Percentiles rank a stretch among this genome's conserved stretches.
phyloP scores from a whole-genome alignment of 2,329 filamentous ascomycete species.

The Claviceps arundinis region DNA sequence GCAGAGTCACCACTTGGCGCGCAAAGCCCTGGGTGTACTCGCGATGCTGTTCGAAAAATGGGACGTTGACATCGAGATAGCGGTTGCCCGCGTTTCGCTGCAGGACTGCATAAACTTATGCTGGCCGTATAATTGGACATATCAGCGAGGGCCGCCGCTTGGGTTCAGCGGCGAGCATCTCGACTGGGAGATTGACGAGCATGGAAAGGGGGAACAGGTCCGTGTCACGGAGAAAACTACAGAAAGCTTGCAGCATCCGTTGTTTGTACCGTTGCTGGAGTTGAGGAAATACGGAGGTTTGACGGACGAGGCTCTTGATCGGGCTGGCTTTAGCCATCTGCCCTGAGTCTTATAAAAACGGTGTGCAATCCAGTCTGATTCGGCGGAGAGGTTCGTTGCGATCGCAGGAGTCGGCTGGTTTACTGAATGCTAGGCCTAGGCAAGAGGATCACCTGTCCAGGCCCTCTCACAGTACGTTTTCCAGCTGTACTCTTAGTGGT shows the following conservation, averaged over 20 bases:
- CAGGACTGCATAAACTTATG: conserved; percentile 17
- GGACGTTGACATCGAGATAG: conserved; percentile 38
- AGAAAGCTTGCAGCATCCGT: neutral
- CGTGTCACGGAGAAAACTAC: neutral
- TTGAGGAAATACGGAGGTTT: neutral
- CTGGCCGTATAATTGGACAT: neutral
- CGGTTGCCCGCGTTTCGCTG: conserved; percentile 14
- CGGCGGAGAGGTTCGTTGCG: no score
- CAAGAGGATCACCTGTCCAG: no score
- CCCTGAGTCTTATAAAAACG: no score
- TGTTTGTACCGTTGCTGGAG: neutral
- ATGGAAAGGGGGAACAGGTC: neutral
- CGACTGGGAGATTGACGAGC: neutral
- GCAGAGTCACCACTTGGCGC: conserved; percentile 43
- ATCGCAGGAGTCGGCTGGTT: no score
- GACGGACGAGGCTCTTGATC: neutral
- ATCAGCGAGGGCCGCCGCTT: neutral
- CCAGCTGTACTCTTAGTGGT: no score
- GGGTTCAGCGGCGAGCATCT: neutral
- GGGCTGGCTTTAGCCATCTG: neutral
- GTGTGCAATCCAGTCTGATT: no score
- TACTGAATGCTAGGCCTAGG: no score
- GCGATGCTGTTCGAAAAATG: conserved; percentile 42
- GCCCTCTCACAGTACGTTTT: no score
- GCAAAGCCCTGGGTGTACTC: conserved; percentile 44